Conservation (phyloP, 805 yeast genomes). For the Saccharomyces paradoxus region DNA sequence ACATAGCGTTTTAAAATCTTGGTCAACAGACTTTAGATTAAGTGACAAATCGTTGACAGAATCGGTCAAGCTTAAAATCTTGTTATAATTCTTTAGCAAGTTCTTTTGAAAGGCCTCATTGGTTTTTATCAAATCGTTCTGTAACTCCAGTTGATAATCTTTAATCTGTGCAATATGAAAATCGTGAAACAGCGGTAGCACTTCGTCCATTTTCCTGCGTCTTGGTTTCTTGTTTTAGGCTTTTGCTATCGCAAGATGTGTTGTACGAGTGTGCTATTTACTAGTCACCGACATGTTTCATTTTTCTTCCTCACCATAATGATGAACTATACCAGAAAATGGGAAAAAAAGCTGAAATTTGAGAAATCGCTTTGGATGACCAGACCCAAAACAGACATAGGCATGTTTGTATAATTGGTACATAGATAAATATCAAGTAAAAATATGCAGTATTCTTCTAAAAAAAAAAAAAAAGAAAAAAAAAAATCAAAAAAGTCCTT, state of each 20-base stretch:
- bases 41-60: slow-evolving; percentile 12
- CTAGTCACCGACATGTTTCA: neutral
- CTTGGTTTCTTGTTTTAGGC: neutral
- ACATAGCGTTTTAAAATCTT: slow-evolving; percentile 23
- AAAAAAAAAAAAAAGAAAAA: neutral
- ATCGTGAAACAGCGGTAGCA: neutral
- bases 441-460: neutral
- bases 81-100: slow-evolving; percentile 18
- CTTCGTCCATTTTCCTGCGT: slow-evolving; percentile 1
- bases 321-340: neutral
- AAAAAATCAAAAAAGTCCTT: neutral
- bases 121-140: slow-evolving; percentile 9
- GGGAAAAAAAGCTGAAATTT: neutral
- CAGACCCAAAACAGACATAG: neutral
- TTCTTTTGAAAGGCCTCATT: slow-evolving; percentile 14
- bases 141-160: slow-evolving; percentile 12
- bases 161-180: slow-evolving; percentile 5
- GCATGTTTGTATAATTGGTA: neutral
- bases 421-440: neutral
- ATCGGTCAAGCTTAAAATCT: slow-evolving; percentile 21
- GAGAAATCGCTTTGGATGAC: neutral
- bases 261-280: neutral
- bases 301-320: neutral
- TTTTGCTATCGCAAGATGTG: neutral
- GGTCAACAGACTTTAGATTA: slow-evolving; percentile 15